Conservation (phyloP, 169 alveolate species). For the Blepharisma undulans region DNA sequence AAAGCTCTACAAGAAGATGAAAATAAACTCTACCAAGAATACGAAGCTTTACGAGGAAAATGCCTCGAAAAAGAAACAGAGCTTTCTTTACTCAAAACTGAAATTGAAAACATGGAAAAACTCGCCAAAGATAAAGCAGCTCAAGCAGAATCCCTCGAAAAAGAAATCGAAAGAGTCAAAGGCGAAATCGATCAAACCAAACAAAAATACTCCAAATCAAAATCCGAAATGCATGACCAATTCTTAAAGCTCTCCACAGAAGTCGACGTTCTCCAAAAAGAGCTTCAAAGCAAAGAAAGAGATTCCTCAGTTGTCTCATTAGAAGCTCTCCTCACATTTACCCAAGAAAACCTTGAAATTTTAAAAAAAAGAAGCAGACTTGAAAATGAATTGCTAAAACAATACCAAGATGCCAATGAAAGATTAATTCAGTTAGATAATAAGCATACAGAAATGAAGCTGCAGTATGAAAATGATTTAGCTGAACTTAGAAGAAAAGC, state of each 20-base stretch:
- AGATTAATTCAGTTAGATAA: conserved; percentile 22
- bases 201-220: conserved; percentile 37
- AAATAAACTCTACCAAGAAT: conserved; percentile 35
- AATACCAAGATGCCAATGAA: conserved; percentile 44
- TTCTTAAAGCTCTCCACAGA: conserved; percentile 37
- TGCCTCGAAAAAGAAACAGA: conserved; percentile 40
- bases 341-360: conserved; percentile 36
- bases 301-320: conserved; percentile 33
- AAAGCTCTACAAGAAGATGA: conserved; percentile 44
- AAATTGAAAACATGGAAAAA: conserved; percentile 42
- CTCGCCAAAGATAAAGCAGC: conserved; percentile 24
- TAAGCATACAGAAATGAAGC: conserved; percentile 36
- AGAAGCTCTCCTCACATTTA: conserved; percentile 25
- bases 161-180: conserved; percentile 37
- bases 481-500: conserved; percentile 20
- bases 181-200: conserved; percentile 37
- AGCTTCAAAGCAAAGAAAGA: conserved; percentile 37
- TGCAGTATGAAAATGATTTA: conserved; percentile 34
- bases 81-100: conserved; percentile 19
- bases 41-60: conserved; percentile 26
- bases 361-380: conserved; percentile 27
- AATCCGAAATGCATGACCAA: conserved; percentile 44
- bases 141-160: conserved; percentile 28
- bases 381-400: conserved; percentile 28
- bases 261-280: conserved; percentile 34